Conservation (phyloP, 73 alveolate genomes). For the Paramecium sonneborni region DNA sequence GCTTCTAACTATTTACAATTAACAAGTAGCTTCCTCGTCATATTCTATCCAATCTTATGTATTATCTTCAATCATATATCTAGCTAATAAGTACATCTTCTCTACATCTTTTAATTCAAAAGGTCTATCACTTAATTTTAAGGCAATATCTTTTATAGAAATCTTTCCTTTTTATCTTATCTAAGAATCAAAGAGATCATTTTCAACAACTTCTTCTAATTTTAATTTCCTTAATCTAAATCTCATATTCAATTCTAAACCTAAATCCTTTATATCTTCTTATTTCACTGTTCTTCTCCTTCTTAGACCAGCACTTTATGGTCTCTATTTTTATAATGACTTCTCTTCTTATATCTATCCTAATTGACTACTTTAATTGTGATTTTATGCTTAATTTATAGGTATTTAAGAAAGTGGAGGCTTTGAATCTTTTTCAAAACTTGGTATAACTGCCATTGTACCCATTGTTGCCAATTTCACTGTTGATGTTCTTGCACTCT, state of each 20-base stretch:
- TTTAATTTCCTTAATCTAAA: conserved; percentile 48
- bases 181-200: conserved; percentile 10
- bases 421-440: not conserved
- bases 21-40: conserved; percentile 19
- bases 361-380: not conserved
- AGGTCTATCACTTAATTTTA: conserved; percentile 40
- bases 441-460: not conserved
- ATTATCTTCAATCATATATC: conserved; percentile 48
- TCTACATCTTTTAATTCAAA: conserved; percentile 56
- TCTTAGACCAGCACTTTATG: conserved; percentile 34
- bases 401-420: not conserved
- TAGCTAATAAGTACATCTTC: conserved; percentile 49
- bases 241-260: conserved; percentile 49
- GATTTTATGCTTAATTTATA: not conserved
- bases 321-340: not conserved
- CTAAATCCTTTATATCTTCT: conserved; percentile 50
- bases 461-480: conserved; percentile 18
- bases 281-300: conserved; percentile 49
- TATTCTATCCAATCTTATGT: conserved; percentile 29
- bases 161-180: conserved; percentile 2
- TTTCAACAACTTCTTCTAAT: conserved; percentile 31
- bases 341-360: not conserved
- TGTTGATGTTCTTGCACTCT: conserved; percentile 32
- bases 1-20: conserved; percentile 36
- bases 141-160: conserved; percentile 37